Conservation (phyloP, 2,329 filamentous ascomycete genomes). For the Nigrospora osmanthi region DNA sequence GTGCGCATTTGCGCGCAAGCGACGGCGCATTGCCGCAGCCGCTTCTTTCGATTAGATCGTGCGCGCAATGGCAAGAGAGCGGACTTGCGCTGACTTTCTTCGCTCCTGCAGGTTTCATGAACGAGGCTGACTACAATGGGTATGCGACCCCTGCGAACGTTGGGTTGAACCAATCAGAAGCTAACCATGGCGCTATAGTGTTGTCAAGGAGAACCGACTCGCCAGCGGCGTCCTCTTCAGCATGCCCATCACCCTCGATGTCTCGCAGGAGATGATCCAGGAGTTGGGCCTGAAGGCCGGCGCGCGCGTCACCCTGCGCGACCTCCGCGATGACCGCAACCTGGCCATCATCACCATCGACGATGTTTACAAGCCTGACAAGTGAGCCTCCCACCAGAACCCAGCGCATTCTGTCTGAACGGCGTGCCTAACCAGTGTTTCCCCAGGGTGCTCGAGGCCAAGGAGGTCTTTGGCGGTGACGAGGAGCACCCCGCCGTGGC, state of each 20-base stretch:
- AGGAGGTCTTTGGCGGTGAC: slow-evolving; percentile 87
- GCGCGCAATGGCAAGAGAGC: too few relatives aligned
- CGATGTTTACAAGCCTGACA: slow-evolving; percentile 92
- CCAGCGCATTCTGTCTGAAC: slow-evolving; percentile 35
- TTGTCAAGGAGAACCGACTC: slow-evolving; percentile 82
- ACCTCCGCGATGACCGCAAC: slow-evolving; percentile 94
- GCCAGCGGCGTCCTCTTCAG: slow-evolving; percentile 84
- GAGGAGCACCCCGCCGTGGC: slow-evolving; percentile 89
- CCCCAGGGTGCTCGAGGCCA: slow-evolving; percentile 73
- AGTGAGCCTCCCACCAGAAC: slow-evolving; percentile 47
- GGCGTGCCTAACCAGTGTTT: slow-evolving; percentile 33
- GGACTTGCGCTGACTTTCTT: background rate
- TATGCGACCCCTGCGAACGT: slow-evolving; percentile 27
- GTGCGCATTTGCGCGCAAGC: background rate
- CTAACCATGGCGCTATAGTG: slow-evolving; percentile 43
- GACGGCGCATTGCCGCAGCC: too few relatives aligned
- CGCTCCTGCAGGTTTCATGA: slow-evolving; percentile 76
- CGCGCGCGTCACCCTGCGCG: slow-evolving; percentile 77
- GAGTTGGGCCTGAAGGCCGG: slow-evolving; percentile 70
- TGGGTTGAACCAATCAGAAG: background rate
- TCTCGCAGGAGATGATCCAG: slow-evolving; percentile 67
- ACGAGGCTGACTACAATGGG: slow-evolving; percentile 93
- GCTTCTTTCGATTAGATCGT: too few relatives aligned
- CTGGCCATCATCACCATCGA: slow-evolving; percentile 93
- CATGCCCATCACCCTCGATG: slow-evolving; percentile 94